Evolutionary conservation across 1,284 basidiomycete genomes (phyloP).

Genomic region (Trichosporon coremiiforme): DNA sequence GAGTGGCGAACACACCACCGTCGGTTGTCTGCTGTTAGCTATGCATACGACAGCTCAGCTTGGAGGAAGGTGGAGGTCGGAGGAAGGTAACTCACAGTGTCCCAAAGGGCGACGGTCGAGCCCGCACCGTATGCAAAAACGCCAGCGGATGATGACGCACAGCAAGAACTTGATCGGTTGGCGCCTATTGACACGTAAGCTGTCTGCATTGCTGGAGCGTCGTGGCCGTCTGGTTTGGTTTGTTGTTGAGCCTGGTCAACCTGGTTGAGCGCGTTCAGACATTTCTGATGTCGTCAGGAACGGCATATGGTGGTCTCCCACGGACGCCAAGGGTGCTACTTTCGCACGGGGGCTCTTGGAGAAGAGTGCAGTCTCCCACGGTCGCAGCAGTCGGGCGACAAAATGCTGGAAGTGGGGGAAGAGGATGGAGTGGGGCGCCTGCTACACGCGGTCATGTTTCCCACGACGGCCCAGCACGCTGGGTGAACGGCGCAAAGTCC

Average conservation of each 20-base stretch:
- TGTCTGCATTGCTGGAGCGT: slow-evolving; percentile 37
- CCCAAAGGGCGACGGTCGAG: slow-evolving; percentile 77
- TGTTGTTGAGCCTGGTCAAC: slow-evolving; percentile 1
- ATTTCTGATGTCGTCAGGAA: slow-evolving; percentile 19
- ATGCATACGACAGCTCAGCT: not conserved
- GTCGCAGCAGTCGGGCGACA: too few relatives aligned
- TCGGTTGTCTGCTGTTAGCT: slow-evolving; percentile 14
- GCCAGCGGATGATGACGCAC: slow-evolving; percentile 63
- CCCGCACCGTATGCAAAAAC: slow-evolving; percentile 76
- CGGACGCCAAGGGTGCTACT: not conserved
- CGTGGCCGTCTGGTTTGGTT: not conserved
- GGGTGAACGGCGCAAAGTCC: not conserved
- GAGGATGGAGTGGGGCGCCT: not conserved
- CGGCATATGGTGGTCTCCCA: slow-evolving; percentile 11
- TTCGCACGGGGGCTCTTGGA: not conserved
- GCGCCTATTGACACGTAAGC: slow-evolving; percentile 73
- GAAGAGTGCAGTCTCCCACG: not conserved
- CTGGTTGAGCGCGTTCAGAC: not conserved
- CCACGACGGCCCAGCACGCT: not conserved
- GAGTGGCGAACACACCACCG: slow-evolving; percentile 66
- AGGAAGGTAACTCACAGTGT: slow-evolving; percentile 60
- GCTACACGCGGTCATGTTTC: not conserved
- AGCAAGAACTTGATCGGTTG: slow-evolving; percentile 70
- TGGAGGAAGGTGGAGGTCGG: not conserved
- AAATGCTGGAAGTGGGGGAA: too few relatives aligned